Base-by-base conservation (phyloP, 352 stramenopile genomes). In the Blastocystis sp. region DNA sequence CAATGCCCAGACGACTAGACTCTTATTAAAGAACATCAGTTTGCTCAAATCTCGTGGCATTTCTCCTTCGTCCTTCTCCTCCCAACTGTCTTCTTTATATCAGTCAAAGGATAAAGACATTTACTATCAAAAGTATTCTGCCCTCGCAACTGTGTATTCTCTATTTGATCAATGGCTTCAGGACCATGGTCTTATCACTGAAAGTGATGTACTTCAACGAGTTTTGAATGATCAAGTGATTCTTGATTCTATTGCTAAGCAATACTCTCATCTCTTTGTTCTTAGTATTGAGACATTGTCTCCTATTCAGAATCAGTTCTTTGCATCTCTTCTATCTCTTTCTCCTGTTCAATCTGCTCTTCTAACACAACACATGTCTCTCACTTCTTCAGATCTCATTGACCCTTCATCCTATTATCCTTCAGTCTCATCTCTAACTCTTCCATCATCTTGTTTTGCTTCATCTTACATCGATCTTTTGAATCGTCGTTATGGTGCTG, bases 41-140 rank as follows among this genome's bases (percentile, higher is more conserved):
- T 11, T 83, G 0, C 51, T 83, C 16, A 83, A 83, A n/a, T 83
- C 71, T 16, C 54, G 32, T 16, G 51, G 71, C 35, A 46, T 83
- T 65, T 65, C 71, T 14, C 71, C 71, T 24, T 35, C 49, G 7
- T 52, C 57, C 14, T 83, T 49, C 71, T 37, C 32, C 35, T 52
- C 27, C 2, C 63, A 46, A 0, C 29, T 83, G n/a, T 24, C 51
- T 21, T 65, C 46, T 3, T 27, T 49, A n/a, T 66, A 66, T 24
- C 5, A 32, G 5, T 42, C 71, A 5, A 27, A 65, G 39, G 24
- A 24, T 2, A 24, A 24, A 14, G 46, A 67, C 35, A 32, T 29
- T 43, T 66, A 51, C 6, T 66, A 37, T 42, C 39, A 63, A 46
- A 83, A 66, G 29, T 83, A 83, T 56, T 52, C 21, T 14, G 71